phyloP scores from a whole-genome alignment of 176 grass and related monocot species.

The Aegilops sharonensis region DNA sequence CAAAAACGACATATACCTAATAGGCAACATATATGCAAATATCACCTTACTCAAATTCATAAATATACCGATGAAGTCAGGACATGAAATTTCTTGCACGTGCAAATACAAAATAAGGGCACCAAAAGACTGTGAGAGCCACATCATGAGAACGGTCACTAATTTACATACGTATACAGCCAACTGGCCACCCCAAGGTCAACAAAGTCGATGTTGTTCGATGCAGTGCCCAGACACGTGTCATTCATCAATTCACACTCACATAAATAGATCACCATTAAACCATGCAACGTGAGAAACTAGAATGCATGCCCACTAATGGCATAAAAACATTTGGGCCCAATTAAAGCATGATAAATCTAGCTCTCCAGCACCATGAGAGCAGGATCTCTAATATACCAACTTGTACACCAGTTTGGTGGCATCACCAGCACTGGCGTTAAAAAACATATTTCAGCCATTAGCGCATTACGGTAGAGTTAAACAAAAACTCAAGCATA shows the following conservation, averaged over 20 bases:
- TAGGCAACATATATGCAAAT: not conserved
- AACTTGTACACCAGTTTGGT: not conserved
- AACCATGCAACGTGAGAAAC: not conserved
- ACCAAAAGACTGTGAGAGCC: not conserved
- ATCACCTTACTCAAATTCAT: not conserved
- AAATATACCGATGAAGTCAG: not conserved
- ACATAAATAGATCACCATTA: not conserved
- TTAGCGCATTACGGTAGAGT: not conserved
- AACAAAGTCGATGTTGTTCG: not conserved
- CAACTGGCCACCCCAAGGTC: not conserved
- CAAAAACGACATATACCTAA: not conserved
- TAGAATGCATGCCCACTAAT: not conserved
- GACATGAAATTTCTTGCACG: not conserved
- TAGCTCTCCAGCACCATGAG: not conserved
- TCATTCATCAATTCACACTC: not conserved
- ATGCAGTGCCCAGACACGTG: not conserved
- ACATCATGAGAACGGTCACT: slow-evolving; percentile 14
- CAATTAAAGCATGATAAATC: slow-evolving; percentile 15
- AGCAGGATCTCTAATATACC: not conserved
- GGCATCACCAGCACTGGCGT: not conserved
- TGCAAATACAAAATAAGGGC: slow-evolving; percentile 1
- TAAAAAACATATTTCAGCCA: not conserved
- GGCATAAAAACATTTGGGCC: not conserved
- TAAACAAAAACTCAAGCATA: not conserved
- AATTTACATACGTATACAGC: not conserved